These are phyloP conservation scores for Suhomyces guaymorum DNA, from an alignment of 1,139 yeast species.

Conservation along the genomic window DNA sequence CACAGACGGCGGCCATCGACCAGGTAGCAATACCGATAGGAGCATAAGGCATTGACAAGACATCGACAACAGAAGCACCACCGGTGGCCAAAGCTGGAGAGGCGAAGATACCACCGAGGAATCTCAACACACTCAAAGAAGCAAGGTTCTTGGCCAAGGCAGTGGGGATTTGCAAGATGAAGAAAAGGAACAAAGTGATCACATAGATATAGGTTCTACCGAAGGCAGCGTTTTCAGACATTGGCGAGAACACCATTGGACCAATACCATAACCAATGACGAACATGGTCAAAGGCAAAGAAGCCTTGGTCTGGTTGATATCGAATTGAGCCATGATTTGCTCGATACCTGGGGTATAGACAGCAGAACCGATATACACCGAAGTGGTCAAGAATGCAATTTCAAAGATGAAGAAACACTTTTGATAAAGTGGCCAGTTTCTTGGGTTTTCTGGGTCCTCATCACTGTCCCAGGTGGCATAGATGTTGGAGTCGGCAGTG, in stretches of 20 bases:
- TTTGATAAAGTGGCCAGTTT: conserved; percentile 51
- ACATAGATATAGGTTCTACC: conserved; percentile 52
- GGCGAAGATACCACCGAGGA: conserved; percentile 37
- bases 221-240: conserved; percentile 43
- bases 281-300: conserved; percentile 37
- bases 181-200: conserved; percentile 29
- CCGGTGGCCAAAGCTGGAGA: conserved; percentile 41
- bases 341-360: conserved; percentile 56
- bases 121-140: conserved; percentile 33
- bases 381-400: conserved; percentile 50
- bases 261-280: conserved; percentile 44
- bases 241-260: conserved; percentile 40
- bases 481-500: conserved; percentile 13
- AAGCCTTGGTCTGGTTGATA: conserved; percentile 28
- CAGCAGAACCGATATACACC: conserved; percentile 63
- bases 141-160: conserved; percentile 35
- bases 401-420: conserved; percentile 38
- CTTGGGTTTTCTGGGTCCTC: conserved; percentile 60
- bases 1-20: conserved; percentile 40
- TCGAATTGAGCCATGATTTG: conserved; percentile 30
- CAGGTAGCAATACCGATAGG: conserved; percentile 36
- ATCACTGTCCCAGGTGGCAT: conserved; percentile 47
- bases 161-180: conserved; percentile 33
- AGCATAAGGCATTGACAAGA: conserved; percentile 26
- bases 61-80: conserved; percentile 38